Conservation (phyloP, 805 yeast genomes). For the Torulaspora quercuum region DNA sequence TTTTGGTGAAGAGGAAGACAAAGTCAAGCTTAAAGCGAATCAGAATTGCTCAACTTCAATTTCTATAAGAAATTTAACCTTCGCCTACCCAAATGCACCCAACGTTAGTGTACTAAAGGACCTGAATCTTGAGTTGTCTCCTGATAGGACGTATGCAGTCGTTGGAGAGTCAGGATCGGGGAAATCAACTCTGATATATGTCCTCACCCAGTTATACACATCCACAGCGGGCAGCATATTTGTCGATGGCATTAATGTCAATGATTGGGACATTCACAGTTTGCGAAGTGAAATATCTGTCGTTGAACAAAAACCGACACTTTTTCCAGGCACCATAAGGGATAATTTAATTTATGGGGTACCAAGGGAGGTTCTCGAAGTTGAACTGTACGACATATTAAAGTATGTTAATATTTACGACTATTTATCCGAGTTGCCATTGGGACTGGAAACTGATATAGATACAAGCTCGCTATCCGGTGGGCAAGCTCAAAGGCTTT, state of each 20-base stretch:
- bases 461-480: slow-evolving; percentile 64
- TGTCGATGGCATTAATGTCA: slow-evolving; percentile 49
- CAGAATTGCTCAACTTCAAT: slow-evolving; percentile 24
- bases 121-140: slow-evolving; percentile 42
- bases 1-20: slow-evolving; percentile 3
- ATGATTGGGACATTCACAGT: slow-evolving; percentile 42
- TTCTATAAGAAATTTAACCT: slow-evolving; percentile 45
- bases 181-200: slow-evolving; percentile 67
- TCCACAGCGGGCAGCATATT: slow-evolving; percentile 38
- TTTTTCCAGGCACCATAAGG: slow-evolving; percentile 68
- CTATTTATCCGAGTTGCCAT: slow-evolving; percentile 52
- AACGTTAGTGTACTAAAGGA: slow-evolving; percentile 39
- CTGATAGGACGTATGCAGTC: slow-evolving; percentile 57
- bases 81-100: slow-evolving; percentile 45
- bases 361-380: slow-evolving; percentile 30
- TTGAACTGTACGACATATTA: slow-evolving; percentile 41
- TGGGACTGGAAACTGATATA: slow-evolving; percentile 57
- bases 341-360: slow-evolving; percentile 71
- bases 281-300: slow-evolving; percentile 57
- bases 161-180: slow-evolving; percentile 92
- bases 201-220: slow-evolving; percentile 54
- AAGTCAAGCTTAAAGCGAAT: slow-evolving; percentile 1
- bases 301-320: slow-evolving; percentile 70
- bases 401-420: slow-evolving; percentile 49
- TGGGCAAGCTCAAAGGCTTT: slow-evolving; percentile 84